Evolutionary conservation across 352 stramenopile species (phyloP).

Genomic region (Phytophthora rubi): DNA sequence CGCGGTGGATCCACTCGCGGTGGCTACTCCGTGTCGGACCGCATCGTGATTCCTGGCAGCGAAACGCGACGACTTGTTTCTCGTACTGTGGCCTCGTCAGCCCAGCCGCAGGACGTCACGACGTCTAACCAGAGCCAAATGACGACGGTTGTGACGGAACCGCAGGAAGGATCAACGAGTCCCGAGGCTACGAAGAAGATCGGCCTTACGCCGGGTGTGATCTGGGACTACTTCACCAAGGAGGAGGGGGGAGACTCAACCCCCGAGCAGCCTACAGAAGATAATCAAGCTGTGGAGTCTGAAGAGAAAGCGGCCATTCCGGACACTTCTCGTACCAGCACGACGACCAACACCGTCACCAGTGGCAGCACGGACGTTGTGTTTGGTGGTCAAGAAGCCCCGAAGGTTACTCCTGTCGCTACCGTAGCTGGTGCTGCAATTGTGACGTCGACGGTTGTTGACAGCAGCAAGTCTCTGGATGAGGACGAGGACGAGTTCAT

Average conservation of each 20-base stretch:
- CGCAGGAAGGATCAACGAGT: slow-evolving; percentile 4
- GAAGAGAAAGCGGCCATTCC: slow-evolving; percentile 13
- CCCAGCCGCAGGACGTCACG: slow-evolving; percentile 4
- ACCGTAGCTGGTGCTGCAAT: slow-evolving; percentile 7
- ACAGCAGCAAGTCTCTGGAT: background rate
- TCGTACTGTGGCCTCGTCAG: background rate
- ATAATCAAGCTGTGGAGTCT: background rate
- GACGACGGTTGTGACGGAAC: slow-evolving; percentile 7
- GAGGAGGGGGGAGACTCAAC: background rate
- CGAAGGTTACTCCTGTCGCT: background rate
- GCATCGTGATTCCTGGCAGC: slow-evolving; percentile 17
- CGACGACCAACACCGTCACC: background rate
- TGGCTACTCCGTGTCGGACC: slow-evolving; percentile 5
- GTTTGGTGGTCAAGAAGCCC: background rate
- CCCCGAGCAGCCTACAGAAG: background rate
- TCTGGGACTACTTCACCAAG: slow-evolving; percentile 21
- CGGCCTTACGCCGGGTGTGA: slow-evolving; percentile 5
- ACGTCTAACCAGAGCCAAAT: slow-evolving; percentile 5
- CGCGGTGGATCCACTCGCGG: slow-evolving; percentile 3
- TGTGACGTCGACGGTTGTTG: background rate
- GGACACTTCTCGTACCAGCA: background rate
- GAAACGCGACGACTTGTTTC: slow-evolving; percentile 20
- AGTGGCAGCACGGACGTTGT: background rate
- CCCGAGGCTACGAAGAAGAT: slow-evolving; percentile 9
- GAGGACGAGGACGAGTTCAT: slow-evolving; percentile 8